Base-by-base conservation (phyloP, 805 yeast genomes). In the Candida wancherniae region DNA sequence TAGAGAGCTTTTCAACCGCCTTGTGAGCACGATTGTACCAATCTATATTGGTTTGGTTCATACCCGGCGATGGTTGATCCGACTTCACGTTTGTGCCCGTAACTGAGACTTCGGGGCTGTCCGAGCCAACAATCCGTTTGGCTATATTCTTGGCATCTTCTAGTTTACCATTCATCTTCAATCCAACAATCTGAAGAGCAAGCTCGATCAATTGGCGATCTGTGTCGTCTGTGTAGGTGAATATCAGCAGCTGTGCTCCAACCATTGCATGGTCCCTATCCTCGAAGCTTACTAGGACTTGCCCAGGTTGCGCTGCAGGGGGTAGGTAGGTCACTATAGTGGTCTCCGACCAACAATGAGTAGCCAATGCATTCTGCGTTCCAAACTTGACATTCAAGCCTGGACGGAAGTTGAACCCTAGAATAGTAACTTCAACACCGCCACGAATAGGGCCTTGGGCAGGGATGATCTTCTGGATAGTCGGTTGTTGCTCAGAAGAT, bases 71-170 rank as follows among this genome's bases (percentile, higher is more conserved):
- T 5, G 27, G 23, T 11, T 25, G 38, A n/a, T 34, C 27, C 5
- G 36, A 28, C n/a, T 29, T 17, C 11, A 15, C 28, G 22, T 60
- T 64, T 21, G 57, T 58, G 12, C 32, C 27, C n/a, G n/a, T n/a
- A n/a, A n/a, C n/a, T n/a, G n/a, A n/a, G 8, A 35, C 28, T 11
- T 38, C 36, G n/a, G 41, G 28, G 28, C 35, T 44, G 32, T 62
- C 77, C 30, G 75, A 71, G 9, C 92, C 94, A 32, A 90, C 87
- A 44, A 92, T 86, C 42, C 95, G 69, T 55, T 82, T 81, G 1
- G 97, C 97, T 47, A 92, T 84, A 51, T 86, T 87, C 45, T 84
- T 77, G 2, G 97, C 97, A 57, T 90, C 97, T 52, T 92, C 97
- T 36, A 92, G 64, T 49, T 81, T 80, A 36, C 97, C 98, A 51